Conservation (phyloP, 2,329 filamentous ascomycete genomes). For the Venturiaceae sp. region DNA sequence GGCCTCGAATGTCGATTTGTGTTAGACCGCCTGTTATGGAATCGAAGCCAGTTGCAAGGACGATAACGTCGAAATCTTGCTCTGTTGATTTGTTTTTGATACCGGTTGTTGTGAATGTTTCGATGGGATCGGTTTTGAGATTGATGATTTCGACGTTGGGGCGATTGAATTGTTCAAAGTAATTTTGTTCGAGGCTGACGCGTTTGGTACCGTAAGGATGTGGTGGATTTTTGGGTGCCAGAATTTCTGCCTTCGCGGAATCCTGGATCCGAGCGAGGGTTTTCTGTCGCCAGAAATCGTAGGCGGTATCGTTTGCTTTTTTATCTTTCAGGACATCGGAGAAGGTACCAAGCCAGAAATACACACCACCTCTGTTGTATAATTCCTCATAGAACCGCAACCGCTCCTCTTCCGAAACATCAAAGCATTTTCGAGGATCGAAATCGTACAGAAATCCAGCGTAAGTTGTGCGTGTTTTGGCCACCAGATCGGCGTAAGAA, state of each 20-base stretch:
- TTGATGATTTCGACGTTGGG: slow-evolving; percentile 16
- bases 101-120: slow-evolving; percentile 28
- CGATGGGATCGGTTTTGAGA: slow-evolving; percentile 41
- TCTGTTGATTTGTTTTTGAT: slow-evolving; percentile 14
- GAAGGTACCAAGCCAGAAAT: slow-evolving; percentile 28
- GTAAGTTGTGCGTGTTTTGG: slow-evolving; percentile 32
- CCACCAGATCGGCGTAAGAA: slow-evolving; percentile 39
- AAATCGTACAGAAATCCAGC: slow-evolving; percentile 51
- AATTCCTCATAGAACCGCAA: too few species aligned
- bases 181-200: slow-evolving; percentile 19
- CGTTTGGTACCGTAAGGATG: too few species aligned
- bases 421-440: slow-evolving; percentile 43
- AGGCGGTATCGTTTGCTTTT: slow-evolving; percentile 28
- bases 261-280: slow-evolving; percentile 15
- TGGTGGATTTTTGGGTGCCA: slow-evolving; percentile 31
- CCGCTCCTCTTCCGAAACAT: too few species aligned
- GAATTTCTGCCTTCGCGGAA: slow-evolving; percentile 17
- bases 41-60: slow-evolving; percentile 31
- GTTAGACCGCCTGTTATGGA: slow-evolving; percentile 24
- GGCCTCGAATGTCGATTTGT: slow-evolving; percentile 24
- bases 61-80: slow-evolving; percentile 22
- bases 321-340: slow-evolving; percentile 24
- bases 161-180: slow-evolving; percentile 13
- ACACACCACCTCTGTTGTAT: slow-evolving; percentile 25
- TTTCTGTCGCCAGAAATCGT: slow-evolving; percentile 27